Percentiles rank a stretch among this genome's conserved stretches.
Conservation (phyloP, 495 filamentous ascomycete species). For the Penicillium herquei region DNA sequence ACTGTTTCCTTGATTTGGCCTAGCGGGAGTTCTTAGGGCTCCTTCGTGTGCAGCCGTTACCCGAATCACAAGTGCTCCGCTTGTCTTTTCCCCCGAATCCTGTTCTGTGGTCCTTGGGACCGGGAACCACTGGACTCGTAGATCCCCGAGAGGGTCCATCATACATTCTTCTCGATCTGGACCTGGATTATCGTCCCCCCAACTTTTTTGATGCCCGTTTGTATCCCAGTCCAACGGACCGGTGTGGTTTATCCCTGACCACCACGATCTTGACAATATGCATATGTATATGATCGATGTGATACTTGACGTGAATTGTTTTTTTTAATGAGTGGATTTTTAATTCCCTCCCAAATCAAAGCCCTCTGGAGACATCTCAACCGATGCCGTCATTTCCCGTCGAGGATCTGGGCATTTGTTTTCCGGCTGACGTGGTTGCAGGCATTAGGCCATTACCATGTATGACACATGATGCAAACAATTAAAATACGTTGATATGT, state of each 20-base stretch:
- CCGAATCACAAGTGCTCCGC: background rate
- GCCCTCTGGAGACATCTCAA: too few species aligned
- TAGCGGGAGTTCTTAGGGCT: constrained; percentile 12
- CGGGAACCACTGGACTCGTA: constrained; percentile 5
- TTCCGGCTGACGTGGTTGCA: constrained; percentile 6
- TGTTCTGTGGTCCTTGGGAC: constrained; percentile 10
- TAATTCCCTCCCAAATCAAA: too few species aligned
- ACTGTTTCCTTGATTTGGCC: constrained; percentile 5
- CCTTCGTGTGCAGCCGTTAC: constrained; percentile 5
- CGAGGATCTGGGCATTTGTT: background rate
- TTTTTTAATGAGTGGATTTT: too few species aligned
- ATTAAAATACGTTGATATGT: too few species aligned
- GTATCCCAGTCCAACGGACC: constrained; percentile 26
- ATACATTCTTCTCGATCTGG: constrained; percentile 12
- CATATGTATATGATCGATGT: background rate
- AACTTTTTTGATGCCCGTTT: constrained; percentile 3
- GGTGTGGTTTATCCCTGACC: constrained; percentile 13
- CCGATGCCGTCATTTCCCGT: background rate
- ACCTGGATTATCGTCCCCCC: constrained; percentile 17
- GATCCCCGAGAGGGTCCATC: constrained; percentile 9
- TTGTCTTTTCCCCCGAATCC: constrained; percentile 4
- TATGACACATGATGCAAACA: too few species aligned
- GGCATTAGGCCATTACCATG: background rate
- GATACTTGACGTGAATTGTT: too few species aligned
- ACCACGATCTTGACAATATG: background rate